Evolutionary conservation across 2,329 filamentous ascomycete genomes (phyloP), one percentile per base, ranked within the genome.

Genomic region (Pyrenophora seminiperda): DNA sequence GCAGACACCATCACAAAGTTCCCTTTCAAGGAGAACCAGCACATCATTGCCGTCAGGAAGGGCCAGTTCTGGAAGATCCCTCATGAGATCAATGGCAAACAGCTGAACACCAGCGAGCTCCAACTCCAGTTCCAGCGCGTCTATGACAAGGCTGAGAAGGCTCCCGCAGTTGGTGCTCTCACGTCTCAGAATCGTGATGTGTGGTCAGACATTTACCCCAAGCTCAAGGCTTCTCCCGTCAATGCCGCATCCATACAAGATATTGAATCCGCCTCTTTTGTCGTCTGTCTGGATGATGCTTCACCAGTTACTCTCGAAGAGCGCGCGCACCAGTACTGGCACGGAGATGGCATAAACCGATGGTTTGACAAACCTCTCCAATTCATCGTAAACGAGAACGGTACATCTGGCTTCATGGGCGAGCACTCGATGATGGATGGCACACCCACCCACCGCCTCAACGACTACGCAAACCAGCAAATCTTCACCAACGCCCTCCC

Each of bases 391-490:
- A 97, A 96, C 75, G 92, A 99, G 73, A 99, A 99, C 73, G 94
- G 94, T 63, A 96, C 94, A 6, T 89, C 94, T 2, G 94, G 94
- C 54, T 99, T 99, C 82, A 93, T 91, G 82, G 94, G 94, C 68
- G 94, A 99, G 78, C 94, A 99, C 82, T 95, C 90, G 66, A 97
- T 99, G 94, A 99, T 99, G 95, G 94, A 99, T 72, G 94, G 95
- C 59, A 99, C 94, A 5, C 92, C 95, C 1, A 99, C 95, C 2
- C 94, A 97, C 77, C 88, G 95, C 36, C 83, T 99, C 13, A 99
- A 97, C 75, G 94, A 99, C 81, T 94, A 91, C 70, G 83, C 95
- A 71, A 95, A 93, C 78, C 86, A 89, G 71, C 83, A 90, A 68
- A 97, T 97, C 74, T 92, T 96, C 77, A 87, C 88, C 78, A 93